Conservation (phyloP, 352 stramenopile species). For the Globisporangium paddicum region DNA sequence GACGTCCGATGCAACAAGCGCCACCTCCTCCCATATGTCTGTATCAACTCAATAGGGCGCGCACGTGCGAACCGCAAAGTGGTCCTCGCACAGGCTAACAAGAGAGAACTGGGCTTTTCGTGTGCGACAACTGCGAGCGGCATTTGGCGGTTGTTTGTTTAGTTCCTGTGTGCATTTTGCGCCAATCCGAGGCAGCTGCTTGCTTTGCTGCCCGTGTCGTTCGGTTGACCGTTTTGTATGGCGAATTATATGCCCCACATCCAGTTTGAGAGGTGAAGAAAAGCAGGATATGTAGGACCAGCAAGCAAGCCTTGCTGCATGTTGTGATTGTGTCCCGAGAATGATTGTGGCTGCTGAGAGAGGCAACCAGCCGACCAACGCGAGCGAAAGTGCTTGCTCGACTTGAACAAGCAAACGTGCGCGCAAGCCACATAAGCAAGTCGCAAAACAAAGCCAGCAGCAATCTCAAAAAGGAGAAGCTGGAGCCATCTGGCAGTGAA, state of each 20-base stretch:
- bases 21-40: background rate
- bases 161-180: no score
- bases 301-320: background rate
- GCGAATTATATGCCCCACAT: no score
- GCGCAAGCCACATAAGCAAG: no score
- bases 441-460: background rate
- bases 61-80: background rate
- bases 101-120: background rate
- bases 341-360: background rate
- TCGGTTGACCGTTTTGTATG: background rate
- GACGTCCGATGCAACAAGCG: background rate
- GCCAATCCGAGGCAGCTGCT: background rate
- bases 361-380: background rate
- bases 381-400: background rate
- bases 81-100: background rate
- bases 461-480: background rate
- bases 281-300: no score
- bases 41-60: background rate
- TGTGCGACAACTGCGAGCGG: background rate
- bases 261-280: no score
- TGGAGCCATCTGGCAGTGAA: background rate
- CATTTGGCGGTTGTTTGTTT: no score
- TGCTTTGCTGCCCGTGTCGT: no score
- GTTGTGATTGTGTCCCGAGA: background rate
- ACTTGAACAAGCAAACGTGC: background rate